Base-by-base conservation (phyloP, 2,329 filamentous ascomycete genomes). In the Rutstroemia sydowiana region DNA sequence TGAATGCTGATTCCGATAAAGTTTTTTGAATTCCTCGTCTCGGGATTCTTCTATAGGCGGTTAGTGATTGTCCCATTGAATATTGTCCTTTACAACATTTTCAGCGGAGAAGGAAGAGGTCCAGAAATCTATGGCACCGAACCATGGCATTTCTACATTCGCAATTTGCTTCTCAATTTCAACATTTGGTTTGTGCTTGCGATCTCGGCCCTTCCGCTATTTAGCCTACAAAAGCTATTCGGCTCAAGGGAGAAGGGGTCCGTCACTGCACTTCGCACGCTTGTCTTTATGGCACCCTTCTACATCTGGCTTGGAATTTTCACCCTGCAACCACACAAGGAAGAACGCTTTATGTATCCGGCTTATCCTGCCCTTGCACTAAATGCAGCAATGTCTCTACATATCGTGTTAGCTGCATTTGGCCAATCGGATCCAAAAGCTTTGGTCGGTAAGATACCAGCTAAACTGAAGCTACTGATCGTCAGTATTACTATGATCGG, bases 281-380 rank as follows among this genome's bases (percentile, higher is more conserved):
- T 95, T 44, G 79, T 92, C 18, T 88, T 95, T 59, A 74, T 92
- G 49, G 72, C 81, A 0, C 93, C 93, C 0, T 95, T 97, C 69
- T 98, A 97, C 67, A 77, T 96, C 65, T 98, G 93, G 93, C 77
- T 98, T 26, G 79, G 71, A 3, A 93, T 97, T 56, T 97, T 98
- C 71, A 92, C 88, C 0, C 67, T 86, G 8, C 93, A 98, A 66
- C 88, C 93, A 14, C 93, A 98, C 71, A 98, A 98, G 65, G 93
- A 98, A 68, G 93, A 98, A 70, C 79, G 93, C 6, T 98, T 98
- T 73, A 97, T 98, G 91, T 98, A 95, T 64, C 93, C 93, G 0
- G 87, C 82, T 2, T 98, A 98, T 63, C 93, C 93, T 1, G 89
- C 92, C 57, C 75, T 98, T 34, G 86, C 87, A 0, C 75, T 98